Base-by-base conservation (phyloP, 1,139 yeast species). In the Saccharomyces hybrid region DNA sequence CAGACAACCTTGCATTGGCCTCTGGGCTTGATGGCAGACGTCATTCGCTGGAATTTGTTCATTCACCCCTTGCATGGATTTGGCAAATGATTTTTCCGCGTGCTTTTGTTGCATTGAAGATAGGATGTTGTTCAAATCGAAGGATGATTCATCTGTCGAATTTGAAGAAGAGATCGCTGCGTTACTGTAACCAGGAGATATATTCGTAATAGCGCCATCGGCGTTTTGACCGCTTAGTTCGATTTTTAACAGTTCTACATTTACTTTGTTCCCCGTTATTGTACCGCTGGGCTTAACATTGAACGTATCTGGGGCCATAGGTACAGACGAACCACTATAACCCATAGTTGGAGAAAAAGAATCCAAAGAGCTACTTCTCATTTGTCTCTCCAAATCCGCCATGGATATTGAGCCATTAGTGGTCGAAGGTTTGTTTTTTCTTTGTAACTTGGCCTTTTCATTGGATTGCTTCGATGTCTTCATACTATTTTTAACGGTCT, bases 261-360 rank as follows among this genome's bases (percentile, higher is more conserved):
- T 38, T 23, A 7, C 11, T 13, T 20, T 38, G 25, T 38, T 38
- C 20, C 44, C 44, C 20, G 44, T 38, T 38, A 38, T 38, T 9
- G 20, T 38, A 5, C 44, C 44, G 51, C 66, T 65, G 11, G 69
- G 70, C 47, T 65, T 66, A 4, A 59, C 59, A 49, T 57, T 53
- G 47, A 68, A 62, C 1, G 59, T 56, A 2, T 61, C 51, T 3
- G 71, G 70, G 0, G 71, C 67, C 34, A 57, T 58, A 2, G 70
- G 70, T 2, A 64, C 65, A 6, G 70, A 64, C 9, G 68, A 66
- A 1, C 71, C 71, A 57, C 71, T 68, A 50, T 67, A 68, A 5
- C 64, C 66, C 58, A 65, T 55, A 4, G 51, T 52, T 4, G 20
- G 41, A 23, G 30, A 42, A 50, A 49, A 50, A 44, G 46, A 28